phyloP scores from a whole-genome alignment of 345 rosid genomes.

The Hibiscus tridactylites region DNA sequence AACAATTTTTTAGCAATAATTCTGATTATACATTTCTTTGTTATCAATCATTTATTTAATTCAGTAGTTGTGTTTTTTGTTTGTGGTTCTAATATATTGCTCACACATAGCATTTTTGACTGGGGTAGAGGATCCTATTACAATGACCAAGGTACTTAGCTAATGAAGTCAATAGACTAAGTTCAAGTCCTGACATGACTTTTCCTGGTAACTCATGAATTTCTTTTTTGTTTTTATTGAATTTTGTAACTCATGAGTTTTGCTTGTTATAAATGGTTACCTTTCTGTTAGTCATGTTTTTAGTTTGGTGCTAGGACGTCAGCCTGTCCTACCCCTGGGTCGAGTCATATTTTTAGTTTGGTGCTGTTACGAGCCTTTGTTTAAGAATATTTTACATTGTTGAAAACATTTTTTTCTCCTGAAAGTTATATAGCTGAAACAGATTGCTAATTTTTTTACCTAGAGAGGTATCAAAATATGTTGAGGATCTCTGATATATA shows the following conservation, averaged over 20 bases:
- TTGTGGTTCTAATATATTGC: background rate
- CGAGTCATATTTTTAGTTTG: background rate
- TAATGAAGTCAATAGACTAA: background rate
- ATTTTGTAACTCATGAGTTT: background rate
- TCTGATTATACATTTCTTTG: background rate
- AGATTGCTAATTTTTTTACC: background rate
- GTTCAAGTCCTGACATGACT: background rate
- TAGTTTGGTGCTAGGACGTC: no score
- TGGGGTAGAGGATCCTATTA: background rate
- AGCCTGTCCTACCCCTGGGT: no score
- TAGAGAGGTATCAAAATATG: background rate
- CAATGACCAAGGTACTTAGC: background rate
- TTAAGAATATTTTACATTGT: background rate
- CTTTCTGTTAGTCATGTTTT: background rate
- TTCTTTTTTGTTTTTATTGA: background rate
- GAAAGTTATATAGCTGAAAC: conserved; percentile 4
- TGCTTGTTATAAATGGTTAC: background rate
- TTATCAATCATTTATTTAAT: background rate
- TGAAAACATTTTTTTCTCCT: background rate
- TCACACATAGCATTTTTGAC: background rate
- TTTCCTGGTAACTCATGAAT: background rate
- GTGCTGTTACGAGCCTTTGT: background rate
- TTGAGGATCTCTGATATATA: conserved; percentile 10
- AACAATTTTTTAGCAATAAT: background rate
- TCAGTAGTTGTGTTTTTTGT: background rate